Evolutionary conservation across 352 stramenopile genomes (phyloP), one percentile per base, ranked within the genome.

Genomic region (Nothophytophthora sp.): DNA sequence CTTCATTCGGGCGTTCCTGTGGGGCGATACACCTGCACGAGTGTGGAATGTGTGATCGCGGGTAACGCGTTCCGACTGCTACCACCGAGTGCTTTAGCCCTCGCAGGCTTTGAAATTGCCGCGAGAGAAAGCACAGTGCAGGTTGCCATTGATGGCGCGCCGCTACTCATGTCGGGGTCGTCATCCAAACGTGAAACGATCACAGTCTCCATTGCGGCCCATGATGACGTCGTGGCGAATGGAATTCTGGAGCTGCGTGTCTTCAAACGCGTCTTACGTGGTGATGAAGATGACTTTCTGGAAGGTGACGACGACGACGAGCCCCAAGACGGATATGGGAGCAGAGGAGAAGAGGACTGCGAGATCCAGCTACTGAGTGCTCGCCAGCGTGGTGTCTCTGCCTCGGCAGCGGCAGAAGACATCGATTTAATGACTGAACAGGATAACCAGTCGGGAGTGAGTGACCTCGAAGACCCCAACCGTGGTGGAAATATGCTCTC

Each of bases 11-110:
- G 63, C 20, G 55, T 91, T 18, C 60, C 60, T 2, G 59, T 84
- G 18, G 77, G 81, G 2, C 28, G 32, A 3, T 92, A 89, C 49
- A 60, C 58, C 5, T 92, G 81, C 48, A 70, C 60, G 18, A 47
- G 63, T 6, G 60, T 89, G 13, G 76, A 87, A 34, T 89, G 81
- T 33, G 50, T 78, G 0, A 47, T 92, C 5, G 78, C 73, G 3
- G 76, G 76, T 6, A 81, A 65, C 22, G 64, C 68, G 2, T 88
- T 92, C 35, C 53, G 48, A 8, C 58, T 92, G 16, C 48, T 87
- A 35, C 57, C 60, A 22, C 30, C 46, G 2, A 33, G 37, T 7
- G 67, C 70, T 5, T 42, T 85, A 25, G 45, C 50, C 24, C 32
- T 61, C 1, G 61, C 73, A 18, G 42, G 23, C 11, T 89, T 92